Evolutionary conservation across 78 protist genomes (phyloP).

Genomic region (Cavenderia fasciculata): DNA sequence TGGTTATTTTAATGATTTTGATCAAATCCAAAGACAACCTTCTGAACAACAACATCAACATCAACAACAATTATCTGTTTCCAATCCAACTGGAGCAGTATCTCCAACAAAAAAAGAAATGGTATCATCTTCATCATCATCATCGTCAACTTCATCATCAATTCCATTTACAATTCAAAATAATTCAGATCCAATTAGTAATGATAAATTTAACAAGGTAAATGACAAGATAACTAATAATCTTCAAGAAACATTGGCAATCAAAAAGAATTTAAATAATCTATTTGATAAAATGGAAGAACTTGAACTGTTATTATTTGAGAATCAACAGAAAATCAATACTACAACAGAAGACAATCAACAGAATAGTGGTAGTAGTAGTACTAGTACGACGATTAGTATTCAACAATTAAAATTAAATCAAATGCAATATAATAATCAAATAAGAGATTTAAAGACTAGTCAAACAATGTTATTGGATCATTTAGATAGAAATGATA

Average conservation of each 20-base stretch:
- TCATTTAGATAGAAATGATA: neutral
- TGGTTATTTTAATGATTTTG: neutral
- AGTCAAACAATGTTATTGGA: neutral
- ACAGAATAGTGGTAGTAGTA: neutral
- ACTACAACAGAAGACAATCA: neutral
- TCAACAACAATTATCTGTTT: no score
- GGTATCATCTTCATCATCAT: no score
- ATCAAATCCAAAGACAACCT: no score
- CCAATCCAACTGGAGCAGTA: no score
- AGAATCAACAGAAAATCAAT: neutral
- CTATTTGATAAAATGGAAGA: slow-evolving; percentile 12
- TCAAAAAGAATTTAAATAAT: slow-evolving; percentile 39
- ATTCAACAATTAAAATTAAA: neutral
- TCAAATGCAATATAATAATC: neutral
- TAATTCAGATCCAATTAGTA: neutral
- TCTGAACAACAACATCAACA: no score
- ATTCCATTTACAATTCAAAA: neutral
- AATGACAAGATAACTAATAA: slow-evolving; percentile 10
- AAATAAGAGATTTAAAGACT: neutral
- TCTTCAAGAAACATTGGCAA: slow-evolving; percentile 23
- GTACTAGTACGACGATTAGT: neutral
- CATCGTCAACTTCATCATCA: neutral
- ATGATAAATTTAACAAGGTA: slow-evolving; percentile 1
- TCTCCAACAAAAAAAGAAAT: no score
- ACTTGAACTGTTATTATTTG: neutral